Evolutionary conservation across 306 rosid genomes (phyloP).

Genomic region (Quercus gilva): DNA sequence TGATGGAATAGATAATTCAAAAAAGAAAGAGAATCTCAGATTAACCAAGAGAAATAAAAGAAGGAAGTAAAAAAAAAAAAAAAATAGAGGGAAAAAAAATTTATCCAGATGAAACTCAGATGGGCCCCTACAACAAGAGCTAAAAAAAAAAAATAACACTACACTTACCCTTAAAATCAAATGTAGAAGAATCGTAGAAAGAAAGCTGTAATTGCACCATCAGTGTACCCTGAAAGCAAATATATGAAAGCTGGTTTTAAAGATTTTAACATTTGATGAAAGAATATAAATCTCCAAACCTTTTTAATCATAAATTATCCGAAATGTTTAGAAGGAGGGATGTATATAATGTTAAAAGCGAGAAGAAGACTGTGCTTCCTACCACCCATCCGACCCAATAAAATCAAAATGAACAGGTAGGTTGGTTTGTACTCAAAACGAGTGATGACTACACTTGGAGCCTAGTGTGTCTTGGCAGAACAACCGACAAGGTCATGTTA

Average conservation of each 20-base stretch:
- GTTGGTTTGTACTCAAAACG: slow-evolving; percentile 34
- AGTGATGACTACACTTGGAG: slow-evolving; percentile 32
- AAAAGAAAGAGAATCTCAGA: slow-evolving; percentile 2
- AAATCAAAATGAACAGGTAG: slow-evolving; percentile 42
- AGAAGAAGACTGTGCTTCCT: slow-evolving; percentile 57
- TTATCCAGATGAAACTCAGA: slow-evolving; percentile 11
- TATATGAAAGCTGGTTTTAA: background rate
- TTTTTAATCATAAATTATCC: slow-evolving; percentile 4
- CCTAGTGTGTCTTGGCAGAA: slow-evolving; percentile 34
- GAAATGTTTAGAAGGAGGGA: slow-evolving; percentile 11
- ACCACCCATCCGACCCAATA: slow-evolving; percentile 59
- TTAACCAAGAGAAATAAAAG: background rate
- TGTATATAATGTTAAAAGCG: background rate
- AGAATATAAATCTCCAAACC: slow-evolving; percentile 2
- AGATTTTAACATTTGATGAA: slow-evolving; percentile 24
- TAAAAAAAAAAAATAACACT: slow-evolving; percentile 19
- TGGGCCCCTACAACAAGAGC: slow-evolving; percentile 35
- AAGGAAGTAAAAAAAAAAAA: background rate
- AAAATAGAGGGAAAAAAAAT: background rate
- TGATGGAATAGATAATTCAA: background rate
- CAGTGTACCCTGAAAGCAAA: slow-evolving; percentile 7
- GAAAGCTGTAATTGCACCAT: slow-evolving; percentile 43
- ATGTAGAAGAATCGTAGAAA: slow-evolving; percentile 25
- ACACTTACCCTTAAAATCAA: slow-evolving; percentile 29
- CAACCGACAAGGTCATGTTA: slow-evolving; percentile 83